Percentiles rank a stretch among this genome's conserved stretches.
These are phyloP conservation scores for Trichoderma orchidacearum DNA, from an alignment of 495 filamentous ascomycete genomes.

Conservation along the genomic window DNA sequence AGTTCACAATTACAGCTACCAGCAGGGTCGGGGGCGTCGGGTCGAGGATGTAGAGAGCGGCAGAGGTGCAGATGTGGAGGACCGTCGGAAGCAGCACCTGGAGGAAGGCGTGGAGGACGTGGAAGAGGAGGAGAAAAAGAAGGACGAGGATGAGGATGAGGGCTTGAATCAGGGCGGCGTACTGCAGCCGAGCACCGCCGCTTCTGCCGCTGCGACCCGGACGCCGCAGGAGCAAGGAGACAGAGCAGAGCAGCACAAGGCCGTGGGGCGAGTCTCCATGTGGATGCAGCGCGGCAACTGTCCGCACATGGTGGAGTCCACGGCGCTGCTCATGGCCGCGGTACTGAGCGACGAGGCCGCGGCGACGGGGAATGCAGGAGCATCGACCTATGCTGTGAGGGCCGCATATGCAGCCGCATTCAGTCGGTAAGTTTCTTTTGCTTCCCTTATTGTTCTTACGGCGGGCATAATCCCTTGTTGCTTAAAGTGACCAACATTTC, in stretches of 20 bases:
- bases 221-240: not conserved
- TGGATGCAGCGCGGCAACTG: constrained; percentile 58
- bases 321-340: constrained; percentile 61
- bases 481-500: too few species aligned
- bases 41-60: not conserved
- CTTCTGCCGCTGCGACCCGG: constrained; percentile 2
- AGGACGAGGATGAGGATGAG: constrained; percentile 1
- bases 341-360: constrained; percentile 49
- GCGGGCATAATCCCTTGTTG: too few species aligned
- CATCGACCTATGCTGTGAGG: constrained; percentile 24
- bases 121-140: constrained; percentile 1
- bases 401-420: constrained; percentile 35
- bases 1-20: not conserved
- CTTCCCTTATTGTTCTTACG: too few species aligned
- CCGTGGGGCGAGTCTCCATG: constrained; percentile 35
- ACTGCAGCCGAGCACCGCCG: constrained; percentile 8
- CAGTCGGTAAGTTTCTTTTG: constrained; percentile 24
- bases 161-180: constrained; percentile 5
- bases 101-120: not conserved
- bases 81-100: not conserved
- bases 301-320: constrained; percentile 71
- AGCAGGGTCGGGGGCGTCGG: not conserved
- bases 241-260: constrained; percentile 14
- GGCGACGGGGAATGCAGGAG: constrained; percentile 15
- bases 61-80: not conserved